Evolutionary conservation across 495 filamentous ascomycete genomes (phyloP).

Genomic region (Annulohypoxylon bovei): DNA sequence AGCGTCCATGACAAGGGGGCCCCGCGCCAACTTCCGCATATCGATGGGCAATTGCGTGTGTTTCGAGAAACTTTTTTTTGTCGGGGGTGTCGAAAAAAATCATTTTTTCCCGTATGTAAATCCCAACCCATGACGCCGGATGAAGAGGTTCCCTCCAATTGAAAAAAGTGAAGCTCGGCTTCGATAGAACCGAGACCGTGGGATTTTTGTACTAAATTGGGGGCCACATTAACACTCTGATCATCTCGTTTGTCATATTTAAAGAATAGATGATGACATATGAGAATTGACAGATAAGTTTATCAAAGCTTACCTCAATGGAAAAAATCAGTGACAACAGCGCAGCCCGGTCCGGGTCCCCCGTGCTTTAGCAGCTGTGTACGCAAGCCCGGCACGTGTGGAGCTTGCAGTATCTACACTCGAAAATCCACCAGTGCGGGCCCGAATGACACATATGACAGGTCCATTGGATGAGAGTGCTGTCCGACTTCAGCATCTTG

Average conservation of each 20-base stretch:
- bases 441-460: constrained; percentile 81
- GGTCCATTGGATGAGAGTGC: constrained; percentile 77
- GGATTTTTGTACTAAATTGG: constrained; percentile 22
- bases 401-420: constrained; percentile 80
- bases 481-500: constrained; percentile 81
- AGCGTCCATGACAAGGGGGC: constrained; percentile 34
- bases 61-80: constrained; percentile 36
- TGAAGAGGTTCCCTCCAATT: constrained; percentile 27
- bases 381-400: constrained; percentile 77
- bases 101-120: constrained; percentile 25
- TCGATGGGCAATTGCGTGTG: constrained; percentile 35
- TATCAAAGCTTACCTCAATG: constrained; percentile 27
- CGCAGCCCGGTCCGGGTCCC: constrained; percentile 19
- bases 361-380: constrained; percentile 59
- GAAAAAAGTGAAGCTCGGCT: constrained; percentile 24
- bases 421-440: constrained; percentile 84
- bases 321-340: constrained; percentile 15
- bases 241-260: constrained; percentile 31
- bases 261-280: constrained; percentile 29
- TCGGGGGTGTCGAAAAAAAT: constrained; percentile 29
- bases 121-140: constrained; percentile 35
- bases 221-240: constrained; percentile 19
- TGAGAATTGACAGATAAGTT: constrained; percentile 38
- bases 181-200: constrained; percentile 17
- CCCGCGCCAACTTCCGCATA: constrained; percentile 34